Evolutionary conservation across 2,329 filamentous ascomycete genomes (phyloP), one percentile per base, ranked within the genome.

Genomic region (Neofusicoccum cordaticola): DNA sequence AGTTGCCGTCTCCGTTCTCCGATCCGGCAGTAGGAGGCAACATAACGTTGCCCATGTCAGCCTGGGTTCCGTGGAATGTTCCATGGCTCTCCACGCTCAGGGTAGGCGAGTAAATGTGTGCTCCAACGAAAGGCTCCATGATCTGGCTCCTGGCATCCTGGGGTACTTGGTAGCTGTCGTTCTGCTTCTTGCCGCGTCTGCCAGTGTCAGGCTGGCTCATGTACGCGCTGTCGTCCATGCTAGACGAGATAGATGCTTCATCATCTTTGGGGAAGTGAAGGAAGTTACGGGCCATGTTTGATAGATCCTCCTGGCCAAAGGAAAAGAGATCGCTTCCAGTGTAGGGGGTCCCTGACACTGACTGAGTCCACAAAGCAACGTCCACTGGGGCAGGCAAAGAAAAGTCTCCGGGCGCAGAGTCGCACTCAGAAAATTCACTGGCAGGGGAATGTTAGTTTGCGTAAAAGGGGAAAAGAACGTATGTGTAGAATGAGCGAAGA

Each of bases 331-430:
- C 74, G 72, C 71, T 69, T 67, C 69, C 72, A 63, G 72, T 69
- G 66, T 71, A 69, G 68, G 73, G 53, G n/a, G 70, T 70, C 63
- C 73, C 71, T 27, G 75, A 72, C 31, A 78, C 74, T 63, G 77
- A 73, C 67, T 79, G 75, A 68, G 71, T 76, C 77, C 77, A 79
- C 74, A 78, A 72, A 67, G 75, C 72, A 71, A 78, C 77, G 71
- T 77, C 74, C 60, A 71, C 53, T 52, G 68, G 66, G 65, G 74
- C 71, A 66, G 70, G 72, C 70, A 73, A 76, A 64, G 70, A 71
- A 71, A 73, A 67, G 39, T 65, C 63, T 56, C 73, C 73, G 68
- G 63, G 63, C 34, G 69, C 66, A 68, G 70, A 72, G 65, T 73
- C 68, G 68, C 77, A 75, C 71, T 75, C 76, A 72, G 70, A 72